Base-by-base conservation (phyloP, 148 eudicot genomes). In the Diospyros lotus region DNA sequence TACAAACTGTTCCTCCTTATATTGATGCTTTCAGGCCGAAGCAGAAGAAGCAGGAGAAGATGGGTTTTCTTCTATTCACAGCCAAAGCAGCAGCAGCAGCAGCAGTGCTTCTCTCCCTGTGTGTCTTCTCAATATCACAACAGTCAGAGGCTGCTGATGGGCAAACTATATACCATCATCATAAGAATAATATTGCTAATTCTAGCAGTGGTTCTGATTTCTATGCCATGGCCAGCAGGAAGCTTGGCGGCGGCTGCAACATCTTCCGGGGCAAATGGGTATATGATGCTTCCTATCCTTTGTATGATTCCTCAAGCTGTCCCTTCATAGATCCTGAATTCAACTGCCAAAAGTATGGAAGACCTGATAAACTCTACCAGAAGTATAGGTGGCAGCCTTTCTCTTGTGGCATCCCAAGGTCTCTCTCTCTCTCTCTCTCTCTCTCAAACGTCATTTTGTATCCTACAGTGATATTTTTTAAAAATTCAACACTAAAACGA, bases 331-430 rank as follows among this genome's bases (percentile, higher is more conserved):
- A 88, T 77, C 78, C 81, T 5, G 83, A 90, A 71, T 95, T 90
- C 85, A 80, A 92, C 61, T 95, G 99, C 74, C 85, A 86, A 41
- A 89, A 83, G 75, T 81, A 81, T 71, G 89, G 84, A 0, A 82
- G 99, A 54, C 97, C 99, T 64, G 97, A 92, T 81, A 79, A 72
- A 50, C 50, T 44, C 43, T 95, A 85, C 76, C 97, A 82, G 63
- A 92, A 89, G 41, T 95, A 85, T 73, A 75, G 96, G 58, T 95
- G 97, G 97, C 96, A 95, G 73, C 99, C 99, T 28, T 83, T 71
- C 72, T 81, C 68, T 3, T 95, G 99, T 69, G 71, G 82, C 77
- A 73, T 92, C 17, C 92, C 89, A 66, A 90, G 96, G 98, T 92
- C 48, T 11, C 8, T 7, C 42, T 6, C 3, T 10, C 63, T 4